Conservation (phyloP, 305 asterid species). For the Plantago rigida region DNA sequence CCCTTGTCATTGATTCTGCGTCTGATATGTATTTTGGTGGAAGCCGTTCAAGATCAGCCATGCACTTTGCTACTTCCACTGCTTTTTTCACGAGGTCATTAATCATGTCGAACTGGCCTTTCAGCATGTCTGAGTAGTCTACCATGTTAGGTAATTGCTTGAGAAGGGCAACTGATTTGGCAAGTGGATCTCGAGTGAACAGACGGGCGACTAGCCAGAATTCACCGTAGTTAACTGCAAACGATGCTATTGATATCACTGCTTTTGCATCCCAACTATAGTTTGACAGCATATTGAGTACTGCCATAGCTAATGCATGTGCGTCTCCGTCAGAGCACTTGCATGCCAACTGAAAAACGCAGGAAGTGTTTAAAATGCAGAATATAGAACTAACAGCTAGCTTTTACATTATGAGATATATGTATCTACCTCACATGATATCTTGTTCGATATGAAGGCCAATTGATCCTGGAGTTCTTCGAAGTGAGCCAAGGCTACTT, state of each 20-base stretch:
- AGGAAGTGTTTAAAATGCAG: neutral
- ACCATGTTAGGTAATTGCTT: conserved; percentile 53
- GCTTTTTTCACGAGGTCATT: conserved; percentile 47
- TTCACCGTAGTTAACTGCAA: conserved; percentile 60
- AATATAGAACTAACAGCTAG: neutral
- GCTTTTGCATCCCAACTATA: conserved; percentile 78
- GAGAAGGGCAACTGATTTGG: conserved; percentile 52
- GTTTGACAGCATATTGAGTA: conserved; percentile 48
- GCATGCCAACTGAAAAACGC: conserved; percentile 48
- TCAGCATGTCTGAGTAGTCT: conserved; percentile 37
- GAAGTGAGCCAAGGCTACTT: conserved; percentile 31
- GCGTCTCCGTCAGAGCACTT: conserved; percentile 58
- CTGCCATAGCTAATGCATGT: conserved; percentile 46
- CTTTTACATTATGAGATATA: neutral
- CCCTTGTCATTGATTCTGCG: conserved; percentile 42
- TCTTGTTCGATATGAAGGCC: conserved; percentile 48
- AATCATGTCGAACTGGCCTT: conserved; percentile 48
- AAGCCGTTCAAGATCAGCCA: conserved; percentile 44
- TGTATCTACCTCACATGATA: conserved; percentile 56
- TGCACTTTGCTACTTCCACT: conserved; percentile 48
- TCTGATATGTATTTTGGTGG: conserved; percentile 55
- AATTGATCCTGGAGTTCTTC: conserved; percentile 40
- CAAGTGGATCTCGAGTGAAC: conserved; percentile 51
- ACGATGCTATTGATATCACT: conserved; percentile 52
- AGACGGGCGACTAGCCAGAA: conserved; percentile 64